Base-by-base conservation (phyloP, 768 basidiomycete genomes). In the Leccinum subtestaceum region DNA sequence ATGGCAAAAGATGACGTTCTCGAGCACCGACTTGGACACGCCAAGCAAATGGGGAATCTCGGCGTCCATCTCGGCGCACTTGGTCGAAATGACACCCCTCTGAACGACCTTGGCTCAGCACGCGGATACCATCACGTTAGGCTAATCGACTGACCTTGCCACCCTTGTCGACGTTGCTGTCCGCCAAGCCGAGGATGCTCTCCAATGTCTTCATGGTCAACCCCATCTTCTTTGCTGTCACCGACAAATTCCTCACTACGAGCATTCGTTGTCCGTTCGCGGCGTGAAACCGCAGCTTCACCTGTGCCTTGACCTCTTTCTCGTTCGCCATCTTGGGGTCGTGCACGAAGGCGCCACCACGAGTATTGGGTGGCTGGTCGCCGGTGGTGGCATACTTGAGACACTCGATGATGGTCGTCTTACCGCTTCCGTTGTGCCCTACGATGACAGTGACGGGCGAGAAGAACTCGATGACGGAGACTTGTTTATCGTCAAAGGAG, bases 321-420 rank as follows among this genome's bases (percentile, higher is more conserved):
- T 98, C 95, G 69, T 96, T 95, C 7, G 97, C 97, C 86, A 99
- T 96, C 80, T 97, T 97, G 2, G 97, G 97, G 75, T 99, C 97
- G 73, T 99, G 97, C 4, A 99, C 77, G 74, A 98, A 99, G 0
- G 97, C 97, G n/a, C 96, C 97, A 32, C 96, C 96, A 60, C 95
- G 93, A 23, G 95, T 93, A 69, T 96, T 96, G 1, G 97, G 93
- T 0, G 97, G 97, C 66, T 98, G 90, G 73, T 98, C 96, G 29
- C 97, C 97, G 0, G 97, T 99, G 0, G 97, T 97, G 11, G 93
- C 94, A 71, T 99, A 99, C 79, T 98, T 98, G 73, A 99, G 84
- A 76, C 96, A 98, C 80, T 99, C 97, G 74, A 99, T 98, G 70
- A 98, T 91, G 1, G 96, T 99, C 3, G 97, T 99, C 77, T 99